phyloP scores from a whole-genome alignment of 2,329 filamentous ascomycete genomes.

The Penicillium paneum region DNA sequence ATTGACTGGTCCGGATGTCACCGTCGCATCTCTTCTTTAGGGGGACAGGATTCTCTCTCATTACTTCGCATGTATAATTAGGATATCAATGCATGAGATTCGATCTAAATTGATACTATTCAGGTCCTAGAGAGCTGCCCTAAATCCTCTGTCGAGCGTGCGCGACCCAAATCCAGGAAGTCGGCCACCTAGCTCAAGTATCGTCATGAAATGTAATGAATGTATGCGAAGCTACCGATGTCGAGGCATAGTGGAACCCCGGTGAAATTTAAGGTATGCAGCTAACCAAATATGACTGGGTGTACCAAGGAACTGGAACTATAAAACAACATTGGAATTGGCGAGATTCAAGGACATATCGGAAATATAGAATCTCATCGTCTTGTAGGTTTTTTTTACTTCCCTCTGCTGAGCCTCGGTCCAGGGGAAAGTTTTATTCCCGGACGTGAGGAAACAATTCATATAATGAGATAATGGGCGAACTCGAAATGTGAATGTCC shows the following conservation, averaged over 20 bases:
- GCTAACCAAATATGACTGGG: background rate
- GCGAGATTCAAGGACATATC: background rate
- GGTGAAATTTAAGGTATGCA: background rate
- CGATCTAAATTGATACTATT: background rate
- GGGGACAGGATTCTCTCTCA: slow-evolving; percentile 4
- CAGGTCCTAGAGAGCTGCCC: slow-evolving; percentile 22
- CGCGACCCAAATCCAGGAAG: slow-evolving; percentile 51
- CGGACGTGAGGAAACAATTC: background rate
- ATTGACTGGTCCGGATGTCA: background rate
- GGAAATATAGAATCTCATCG: too few species aligned
- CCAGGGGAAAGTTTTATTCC: background rate
- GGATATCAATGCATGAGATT: background rate
- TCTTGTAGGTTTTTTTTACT: too few species aligned
- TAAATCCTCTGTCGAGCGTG: slow-evolving; percentile 29
- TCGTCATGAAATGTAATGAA: slow-evolving; percentile 9
- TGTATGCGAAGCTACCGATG: slow-evolving; percentile 17
- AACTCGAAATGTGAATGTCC: background rate
- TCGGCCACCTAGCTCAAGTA: slow-evolving; percentile 54
- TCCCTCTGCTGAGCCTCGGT: background rate
- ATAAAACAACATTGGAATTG: background rate
- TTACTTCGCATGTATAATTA: background rate
- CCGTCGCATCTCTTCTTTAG: background rate
- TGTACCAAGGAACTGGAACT: background rate
- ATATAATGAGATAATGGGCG: background rate
- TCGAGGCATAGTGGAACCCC: slow-evolving; percentile 13